These are phyloP conservation scores for Agastache rugosa DNA, from an alignment of 257 asterid species.

Conservation along the genomic window DNA sequence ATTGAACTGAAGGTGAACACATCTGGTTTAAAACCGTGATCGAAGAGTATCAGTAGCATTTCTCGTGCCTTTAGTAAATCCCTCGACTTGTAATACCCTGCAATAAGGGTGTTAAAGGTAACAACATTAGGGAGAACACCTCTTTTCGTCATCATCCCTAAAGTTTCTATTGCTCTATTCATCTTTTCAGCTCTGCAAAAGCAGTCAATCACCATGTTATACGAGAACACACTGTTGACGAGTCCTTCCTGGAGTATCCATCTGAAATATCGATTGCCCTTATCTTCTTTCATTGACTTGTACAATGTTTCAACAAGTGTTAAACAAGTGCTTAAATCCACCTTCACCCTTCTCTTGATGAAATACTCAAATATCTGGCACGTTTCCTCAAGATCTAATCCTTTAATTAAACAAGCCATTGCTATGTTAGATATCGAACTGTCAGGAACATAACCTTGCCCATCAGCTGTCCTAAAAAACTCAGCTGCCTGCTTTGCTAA, in stretches of 20 bases:
- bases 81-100: slow-evolving; percentile 70
- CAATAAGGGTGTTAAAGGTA: slow-evolving; percentile 80
- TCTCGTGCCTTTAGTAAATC: slow-evolving; percentile 57
- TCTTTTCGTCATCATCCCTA: slow-evolving; percentile 61
- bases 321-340: slow-evolving; percentile 60
- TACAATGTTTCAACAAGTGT: slow-evolving; percentile 64
- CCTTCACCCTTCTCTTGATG: slow-evolving; percentile 51
- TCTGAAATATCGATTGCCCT: slow-evolving; percentile 60
- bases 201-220: slow-evolving; percentile 81
- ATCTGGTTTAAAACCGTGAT: slow-evolving; percentile 70
- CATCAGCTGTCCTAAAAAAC: slow-evolving; percentile 53
- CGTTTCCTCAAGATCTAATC: slow-evolving; percentile 60
- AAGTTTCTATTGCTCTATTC: slow-evolving; percentile 58
- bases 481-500: slow-evolving; percentile 55
- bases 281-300: slow-evolving; percentile 54
- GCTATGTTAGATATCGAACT: slow-evolving; percentile 59
- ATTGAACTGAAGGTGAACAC: slow-evolving; percentile 77
- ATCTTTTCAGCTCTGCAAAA: slow-evolving; percentile 80
- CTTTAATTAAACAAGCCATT: slow-evolving; percentile 70
- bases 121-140: slow-evolving; percentile 66
- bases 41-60: slow-evolving; percentile 60
- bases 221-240: slow-evolving; percentile 55
- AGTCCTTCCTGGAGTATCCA: slow-evolving; percentile 57
- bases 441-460: slow-evolving; percentile 70
- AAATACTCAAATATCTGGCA: slow-evolving; percentile 66